A percentile compares a stretch with the other conserved stretches of the same genome.
Evolutionary conservation across 176 grass and related monocot genomes (phyloP).

Genomic region (Guadua angustifolia): DNA sequence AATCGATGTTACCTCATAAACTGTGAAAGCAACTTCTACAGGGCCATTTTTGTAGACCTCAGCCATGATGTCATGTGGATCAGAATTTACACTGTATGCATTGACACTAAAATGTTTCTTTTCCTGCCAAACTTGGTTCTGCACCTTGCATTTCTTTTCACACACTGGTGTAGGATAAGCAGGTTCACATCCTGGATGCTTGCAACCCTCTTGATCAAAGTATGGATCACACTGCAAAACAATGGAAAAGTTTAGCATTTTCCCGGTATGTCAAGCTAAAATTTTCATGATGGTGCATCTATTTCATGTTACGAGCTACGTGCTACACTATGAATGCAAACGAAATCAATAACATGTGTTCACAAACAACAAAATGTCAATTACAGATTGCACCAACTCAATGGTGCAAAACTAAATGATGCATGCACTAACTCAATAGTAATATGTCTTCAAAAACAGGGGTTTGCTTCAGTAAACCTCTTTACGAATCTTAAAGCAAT

Average conservation of each 20-base stretch:
- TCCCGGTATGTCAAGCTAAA: conserved; percentile 29
- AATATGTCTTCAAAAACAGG: background rate
- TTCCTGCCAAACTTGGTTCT: conserved; percentile 81
- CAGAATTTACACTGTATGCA: conserved; percentile 67
- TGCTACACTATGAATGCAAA: background rate
- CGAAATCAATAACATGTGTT: background rate
- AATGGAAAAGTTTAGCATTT: conserved; percentile 7
- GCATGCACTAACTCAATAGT: background rate
- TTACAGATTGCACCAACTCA: background rate
- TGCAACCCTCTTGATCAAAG: conserved; percentile 77
- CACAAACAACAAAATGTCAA: background rate
- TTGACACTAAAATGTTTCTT: conserved; percentile 80
- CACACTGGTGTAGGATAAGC: conserved; percentile 71
- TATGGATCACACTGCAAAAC: conserved; percentile 88
- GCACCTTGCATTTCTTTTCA: conserved; percentile 82
- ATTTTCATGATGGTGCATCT: background rate
- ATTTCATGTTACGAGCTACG: background rate
- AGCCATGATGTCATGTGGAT: conserved; percentile 81
- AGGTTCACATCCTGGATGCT: conserved; percentile 90
- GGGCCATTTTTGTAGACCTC: conserved; percentile 86
- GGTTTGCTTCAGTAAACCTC: too few species aligned
- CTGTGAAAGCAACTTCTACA: conserved; percentile 83
- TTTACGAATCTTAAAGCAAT: too few species aligned
- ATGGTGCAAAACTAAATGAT: background rate
- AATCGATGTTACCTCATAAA: conserved; percentile 74